Conservation (phyloP, 176 grass and related monocot genomes). For the Carex littledalei region DNA sequence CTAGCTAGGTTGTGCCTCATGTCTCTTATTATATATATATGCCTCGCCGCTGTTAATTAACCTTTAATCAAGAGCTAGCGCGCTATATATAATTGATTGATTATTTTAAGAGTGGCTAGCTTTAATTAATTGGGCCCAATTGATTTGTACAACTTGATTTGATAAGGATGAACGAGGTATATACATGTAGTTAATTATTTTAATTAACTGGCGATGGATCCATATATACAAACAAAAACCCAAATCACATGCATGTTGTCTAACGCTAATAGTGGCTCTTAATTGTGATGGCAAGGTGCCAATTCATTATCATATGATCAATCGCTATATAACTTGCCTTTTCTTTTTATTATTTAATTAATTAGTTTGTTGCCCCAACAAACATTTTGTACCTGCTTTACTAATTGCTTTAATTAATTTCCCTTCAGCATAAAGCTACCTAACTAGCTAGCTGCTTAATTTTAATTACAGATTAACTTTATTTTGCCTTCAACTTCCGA, state of each 20-base stretch:
- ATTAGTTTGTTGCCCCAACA: neutral
- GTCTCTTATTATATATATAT: no score
- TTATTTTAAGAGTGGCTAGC: no score
- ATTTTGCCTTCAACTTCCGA: neutral
- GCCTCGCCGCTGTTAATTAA: no score
- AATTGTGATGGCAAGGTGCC: neutral
- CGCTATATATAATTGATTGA: no score
- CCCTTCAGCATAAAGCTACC: neutral
- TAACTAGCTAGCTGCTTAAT: neutral
- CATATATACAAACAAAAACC: neutral
- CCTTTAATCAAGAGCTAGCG: no score
- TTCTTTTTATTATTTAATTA: neutral
- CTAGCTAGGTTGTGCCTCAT: no score
- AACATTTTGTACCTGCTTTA: neutral
- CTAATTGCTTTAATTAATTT: neutral
- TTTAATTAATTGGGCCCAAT: neutral
- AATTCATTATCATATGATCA: neutral
- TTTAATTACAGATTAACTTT: neutral
- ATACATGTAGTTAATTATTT: neutral
- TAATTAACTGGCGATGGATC: neutral
- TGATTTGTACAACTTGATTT: neutral
- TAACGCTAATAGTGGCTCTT: constrained; percentile 3
- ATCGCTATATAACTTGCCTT: neutral
- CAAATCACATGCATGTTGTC: neutral
- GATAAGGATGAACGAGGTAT: neutral